Conservation (phyloP, 805 yeast genomes). For the Candida dajiaensis region DNA sequence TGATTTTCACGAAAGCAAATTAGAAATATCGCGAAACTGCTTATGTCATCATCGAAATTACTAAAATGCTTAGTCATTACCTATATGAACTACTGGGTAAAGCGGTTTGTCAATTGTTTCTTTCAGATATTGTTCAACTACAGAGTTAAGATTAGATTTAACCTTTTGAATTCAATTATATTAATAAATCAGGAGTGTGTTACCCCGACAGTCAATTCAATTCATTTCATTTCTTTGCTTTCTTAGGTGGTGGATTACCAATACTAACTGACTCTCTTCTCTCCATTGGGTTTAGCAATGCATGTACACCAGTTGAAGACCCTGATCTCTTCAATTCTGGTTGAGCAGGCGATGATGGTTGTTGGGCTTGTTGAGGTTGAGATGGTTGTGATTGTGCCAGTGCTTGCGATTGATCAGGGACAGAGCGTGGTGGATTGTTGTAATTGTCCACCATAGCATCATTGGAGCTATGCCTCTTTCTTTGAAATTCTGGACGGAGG, state of each 20-base stretch:
- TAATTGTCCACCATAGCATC: slow-evolving; percentile 10
- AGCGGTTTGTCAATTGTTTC: too few species aligned
- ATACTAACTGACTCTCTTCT: slow-evolving; percentile 12
- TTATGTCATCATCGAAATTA: too few species aligned
- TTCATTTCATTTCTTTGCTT: slow-evolving; percentile 1
- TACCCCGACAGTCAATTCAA: too few species aligned
- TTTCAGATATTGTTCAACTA: too few species aligned
- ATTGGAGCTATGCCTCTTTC: slow-evolving; percentile 21
- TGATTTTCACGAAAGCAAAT: too few species aligned
- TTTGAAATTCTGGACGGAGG: slow-evolving; percentile 9
- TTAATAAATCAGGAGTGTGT: too few species aligned
- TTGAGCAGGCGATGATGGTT: slow-evolving; percentile 2
- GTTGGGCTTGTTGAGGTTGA: neutral
- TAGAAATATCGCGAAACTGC: neutral
- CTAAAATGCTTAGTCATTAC: neutral
- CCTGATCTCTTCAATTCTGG: neutral
- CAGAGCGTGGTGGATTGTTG: slow-evolving; percentile 21
- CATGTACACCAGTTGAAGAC: slow-evolving; percentile 20
- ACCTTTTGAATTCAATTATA: too few species aligned
- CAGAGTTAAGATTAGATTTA: too few species aligned
- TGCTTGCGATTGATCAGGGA: slow-evolving; percentile 10
- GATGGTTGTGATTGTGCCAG: neutral
- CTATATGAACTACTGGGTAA: too few species aligned
- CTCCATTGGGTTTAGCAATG: slow-evolving; percentile 21
- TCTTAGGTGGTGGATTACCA: slow-evolving; percentile 2